These are phyloP conservation scores for Boletus barrowsii DNA, from an alignment of 768 basidiomycete species.

Conservation along the genomic window DNA sequence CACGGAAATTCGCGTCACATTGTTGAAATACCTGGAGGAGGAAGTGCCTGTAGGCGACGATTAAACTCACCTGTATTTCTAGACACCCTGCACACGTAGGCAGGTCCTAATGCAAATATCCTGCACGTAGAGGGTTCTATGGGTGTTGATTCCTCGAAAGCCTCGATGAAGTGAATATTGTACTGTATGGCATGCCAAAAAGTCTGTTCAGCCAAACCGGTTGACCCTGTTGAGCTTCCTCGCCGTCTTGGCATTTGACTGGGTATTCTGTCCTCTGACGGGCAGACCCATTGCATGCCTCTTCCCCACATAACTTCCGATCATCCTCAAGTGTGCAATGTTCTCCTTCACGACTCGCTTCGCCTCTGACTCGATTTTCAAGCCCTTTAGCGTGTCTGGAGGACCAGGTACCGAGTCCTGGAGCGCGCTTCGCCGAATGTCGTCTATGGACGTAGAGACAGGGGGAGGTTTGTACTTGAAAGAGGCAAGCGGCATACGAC, in stretches of 20 bases:
- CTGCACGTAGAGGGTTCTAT: background rate
- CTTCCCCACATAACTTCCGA: slow-evolving; percentile 91
- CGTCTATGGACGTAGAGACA: slow-evolving; percentile 34
- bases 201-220: slow-evolving; percentile 41
- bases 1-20: slow-evolving; percentile 88
- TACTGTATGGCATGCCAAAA: slow-evolving; percentile 9
- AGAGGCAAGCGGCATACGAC: slow-evolving; percentile 63
- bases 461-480: slow-evolving; percentile 49
- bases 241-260: slow-evolving; percentile 87
- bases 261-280: slow-evolving; percentile 92
- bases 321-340: slow-evolving; percentile 88
- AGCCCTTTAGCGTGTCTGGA: slow-evolving; percentile 62
- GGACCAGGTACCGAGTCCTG: slow-evolving; percentile 35
- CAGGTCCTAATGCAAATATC: slow-evolving; percentile 6
- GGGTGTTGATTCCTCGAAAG: background rate
- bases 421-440: slow-evolving; percentile 26
- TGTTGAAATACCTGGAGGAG: slow-evolving; percentile 92
- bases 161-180: slow-evolving; percentile 3
- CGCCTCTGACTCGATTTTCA: slow-evolving; percentile 88
- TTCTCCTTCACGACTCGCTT: slow-evolving; percentile 81
- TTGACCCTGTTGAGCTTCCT: slow-evolving; percentile 86
- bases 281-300: slow-evolving; percentile 92
- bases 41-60: slow-evolving; percentile 94
- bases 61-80: slow-evolving; percentile 39
- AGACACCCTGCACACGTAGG: background rate